These are phyloP conservation scores for Lasiodiplodia citricola DNA, from an alignment of 2,329 filamentous ascomycete species.

Conservation along the genomic window DNA sequence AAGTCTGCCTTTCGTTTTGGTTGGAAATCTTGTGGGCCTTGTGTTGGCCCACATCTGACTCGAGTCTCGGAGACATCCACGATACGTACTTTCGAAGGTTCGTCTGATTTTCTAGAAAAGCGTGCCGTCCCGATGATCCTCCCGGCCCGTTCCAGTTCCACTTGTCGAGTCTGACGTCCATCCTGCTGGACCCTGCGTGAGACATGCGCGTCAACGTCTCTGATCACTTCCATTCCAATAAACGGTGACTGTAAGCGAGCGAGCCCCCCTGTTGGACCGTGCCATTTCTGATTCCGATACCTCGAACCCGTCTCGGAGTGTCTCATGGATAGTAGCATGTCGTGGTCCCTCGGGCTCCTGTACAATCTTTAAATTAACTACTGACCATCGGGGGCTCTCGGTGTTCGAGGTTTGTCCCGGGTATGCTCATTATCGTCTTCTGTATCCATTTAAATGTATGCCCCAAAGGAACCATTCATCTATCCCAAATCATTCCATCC, in stretches of 20 bases:
- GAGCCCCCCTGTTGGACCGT: background rate
- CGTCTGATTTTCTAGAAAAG: background rate
- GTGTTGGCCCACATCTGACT: background rate
- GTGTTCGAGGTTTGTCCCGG: background rate
- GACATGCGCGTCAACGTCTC: background rate
- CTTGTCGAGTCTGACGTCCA: background rate
- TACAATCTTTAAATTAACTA: constrained; percentile 14
- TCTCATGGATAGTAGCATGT: background rate
- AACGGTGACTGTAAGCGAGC: background rate
- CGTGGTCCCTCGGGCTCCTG: background rate
- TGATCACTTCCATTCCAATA: background rate
- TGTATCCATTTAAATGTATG: background rate
- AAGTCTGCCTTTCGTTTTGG: background rate
- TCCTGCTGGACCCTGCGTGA: background rate
- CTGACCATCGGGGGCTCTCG: background rate
- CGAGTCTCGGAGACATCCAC: background rate
- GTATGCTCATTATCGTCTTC: background rate
- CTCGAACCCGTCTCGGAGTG: background rate
- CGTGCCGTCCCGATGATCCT: constrained; percentile 3
- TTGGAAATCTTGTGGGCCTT: background rate
- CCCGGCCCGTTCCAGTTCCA: background rate
- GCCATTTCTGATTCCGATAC: background rate
- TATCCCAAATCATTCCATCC: constrained; percentile 1
- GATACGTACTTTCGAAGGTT: background rate
- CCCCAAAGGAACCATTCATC: background rate